Evolutionary conservation across 148 eudicot species (phyloP), one percentile per base, ranked within the genome.

Genomic region (Limonium bicolor): DNA sequence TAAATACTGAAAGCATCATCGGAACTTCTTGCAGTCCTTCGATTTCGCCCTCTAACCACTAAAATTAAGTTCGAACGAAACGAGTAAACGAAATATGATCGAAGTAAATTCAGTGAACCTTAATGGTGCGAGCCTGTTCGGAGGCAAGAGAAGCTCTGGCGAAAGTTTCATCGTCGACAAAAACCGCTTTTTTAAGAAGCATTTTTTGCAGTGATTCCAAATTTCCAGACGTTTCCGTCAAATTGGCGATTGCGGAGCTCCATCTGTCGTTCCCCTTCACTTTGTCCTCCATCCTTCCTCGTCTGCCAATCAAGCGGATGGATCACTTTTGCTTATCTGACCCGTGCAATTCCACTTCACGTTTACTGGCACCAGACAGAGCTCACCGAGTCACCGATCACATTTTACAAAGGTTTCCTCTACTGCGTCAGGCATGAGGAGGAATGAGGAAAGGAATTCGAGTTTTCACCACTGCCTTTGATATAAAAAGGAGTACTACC

Each of bases 81-180:
- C 29, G 17, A 12, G 20, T 9, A 6, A 11, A 13, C 6, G 0
- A 3, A 0, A 2, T n/a, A 28, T 26, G 28, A 12, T 5, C 16
- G 17, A 32, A 28, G 15, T 14, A 19, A 23, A 28, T 23, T 3
- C 20, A 20, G 14, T 14, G 23, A 11, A 86, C 97, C 87, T 90
- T 90, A 62, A 90, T 84, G 2, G 93, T 64, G 21, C 82, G 86
- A 55, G 95, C 79, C 61, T 90, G 99, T 15, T 80, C 66, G 56
- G 95, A 72, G 49, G 64, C 61, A 46, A 84, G 80, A 55, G 95
- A 75, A 46, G 99, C 99, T 48, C 66, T 76, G 41, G 72, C 53
- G 52, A 72, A 90, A 53, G 88, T 72, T 11, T 80, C 85, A 2
- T 75, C 82, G 36, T 90, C 95, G 24, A 90, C 85, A 45, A 72